Base-by-base conservation (phyloP, 345 rosid species). In the Excoecaria cochinchinensis region DNA sequence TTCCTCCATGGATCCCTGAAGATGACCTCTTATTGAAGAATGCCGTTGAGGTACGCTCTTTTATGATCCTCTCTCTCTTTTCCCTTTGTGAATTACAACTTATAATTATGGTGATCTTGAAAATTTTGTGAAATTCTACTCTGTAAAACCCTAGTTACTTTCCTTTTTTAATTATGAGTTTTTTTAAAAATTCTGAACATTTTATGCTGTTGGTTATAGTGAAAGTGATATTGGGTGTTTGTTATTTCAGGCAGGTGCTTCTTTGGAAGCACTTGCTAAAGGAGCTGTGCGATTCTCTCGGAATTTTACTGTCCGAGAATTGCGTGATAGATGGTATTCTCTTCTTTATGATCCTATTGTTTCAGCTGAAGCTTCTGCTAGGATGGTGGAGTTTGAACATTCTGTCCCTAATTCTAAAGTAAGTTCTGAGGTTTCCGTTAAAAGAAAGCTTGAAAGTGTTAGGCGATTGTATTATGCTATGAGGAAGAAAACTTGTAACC, bases 221-320 rank as follows among this genome's bases (percentile, higher is more conserved):
- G 15, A 52, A 61, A 71, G 21, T 38, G 8, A 3, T 55, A 12
- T 70, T 38, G 19, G 6, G 36, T 65, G 12, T 22, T 65, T 24
- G n/a, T 57, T 12, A 64, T 19, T 84, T 31, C 81, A 95, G 99
- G 88, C 87, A 7, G 99, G 99, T 56, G 99, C 98, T 80, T 95
- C 95, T 78, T 89, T 95, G 85, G 97, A 95, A 85, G 86, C 98
- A 14, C 95, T 95, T 80, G 99, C 97, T 44, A 93, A 90, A 86
- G 98, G 99, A 15, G 99, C 97, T 5, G 98, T 95, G 77, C 85
- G 73, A 74, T 95, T 95, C 78, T 95, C 98, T 10, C 85, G 88
- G 63, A 88, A 82, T 79, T 91, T 85, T 81, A 82, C 90, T 1
- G 75, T 93, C 48, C 51, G 79, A 77, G 98, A 95, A 82, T 82